Base-by-base conservation (phyloP, 116 monocot genomes). In the Posidonia oceanica region DNA sequence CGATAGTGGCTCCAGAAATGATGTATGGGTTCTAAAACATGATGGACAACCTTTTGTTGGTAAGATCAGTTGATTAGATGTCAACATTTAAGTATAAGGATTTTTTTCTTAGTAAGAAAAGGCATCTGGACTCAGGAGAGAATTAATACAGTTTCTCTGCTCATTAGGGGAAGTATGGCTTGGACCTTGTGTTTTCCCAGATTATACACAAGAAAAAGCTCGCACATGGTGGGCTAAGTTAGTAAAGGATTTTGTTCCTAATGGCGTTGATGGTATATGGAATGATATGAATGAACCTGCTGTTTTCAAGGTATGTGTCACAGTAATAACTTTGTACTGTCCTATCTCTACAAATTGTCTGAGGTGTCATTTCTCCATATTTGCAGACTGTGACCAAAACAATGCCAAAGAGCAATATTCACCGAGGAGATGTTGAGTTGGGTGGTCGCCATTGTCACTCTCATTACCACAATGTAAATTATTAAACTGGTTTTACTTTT, bases 231-330 rank as follows among this genome's bases (percentile, higher is more conserved):
- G 97, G 97, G 85, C 97, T 29, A 77, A 85, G 48, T 84, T 92
- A 57, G 97, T 97, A 20, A 97, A 74, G 18, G 84, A 97, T 52
- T 97, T 97, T 52, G 61, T 85, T 60, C 63, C 89, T 17, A 87
- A 89, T 79, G 97, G 89, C 64, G 89, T 87, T 82, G 97, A 97
- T 92, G 97, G 97, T 13, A 97, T 97, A 80, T 97, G 97, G 97
- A 97, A 97, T 84, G 97, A 97, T 77, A 97, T 97, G 97, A 97
- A 97, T 72, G 97, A 97, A 69, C 97, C 97, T 74, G 76, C 97
- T 64, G 79, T 97, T 75, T 97, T 97, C 77, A 89, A 83, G 79
- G 97, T 89, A 84, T 68, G 66, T 54, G 59, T 76, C 66, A 56
- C 74, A 63, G 11, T 17, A 3, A 39, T 12, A 10, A 37, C 10